These are phyloP conservation scores for Berkeleyomyces rouxiae DNA, from an alignment of 2,329 filamentous ascomycete species.

Conservation along the genomic window DNA sequence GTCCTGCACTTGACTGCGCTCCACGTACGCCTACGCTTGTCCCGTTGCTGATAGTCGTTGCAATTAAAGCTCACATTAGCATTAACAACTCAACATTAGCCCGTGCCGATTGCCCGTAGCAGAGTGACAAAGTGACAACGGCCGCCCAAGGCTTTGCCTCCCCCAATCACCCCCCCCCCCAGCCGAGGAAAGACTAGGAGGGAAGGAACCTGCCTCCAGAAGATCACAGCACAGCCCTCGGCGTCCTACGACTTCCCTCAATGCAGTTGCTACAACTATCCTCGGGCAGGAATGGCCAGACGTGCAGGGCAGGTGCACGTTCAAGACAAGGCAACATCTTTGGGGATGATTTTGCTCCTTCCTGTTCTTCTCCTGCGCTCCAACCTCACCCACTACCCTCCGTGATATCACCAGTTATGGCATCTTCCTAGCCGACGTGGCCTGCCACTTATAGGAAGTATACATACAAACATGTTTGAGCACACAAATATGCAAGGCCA, in stretches of 20 bases:
- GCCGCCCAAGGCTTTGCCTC: background rate
- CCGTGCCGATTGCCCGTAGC: background rate
- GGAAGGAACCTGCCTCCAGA: conserved; percentile 6
- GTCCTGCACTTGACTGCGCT: background rate
- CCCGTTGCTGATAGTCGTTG: background rate
- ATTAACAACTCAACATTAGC: background rate
- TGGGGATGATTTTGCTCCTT: background rate
- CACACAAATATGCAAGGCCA: background rate
- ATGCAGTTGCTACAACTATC: background rate
- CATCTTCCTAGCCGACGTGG: background rate
- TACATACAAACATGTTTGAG: background rate
- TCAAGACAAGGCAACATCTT: background rate
- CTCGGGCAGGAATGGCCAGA: conserved; percentile 1
- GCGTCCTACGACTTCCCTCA: background rate
- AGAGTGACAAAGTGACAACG: background rate
- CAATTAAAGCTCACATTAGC: background rate
- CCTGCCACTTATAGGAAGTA: background rate
- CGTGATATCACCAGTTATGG: too few species aligned
- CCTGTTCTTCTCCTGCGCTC: background rate
- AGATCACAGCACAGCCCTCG: background rate
- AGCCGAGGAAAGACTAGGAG: background rate
- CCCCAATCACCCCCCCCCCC: background rate
- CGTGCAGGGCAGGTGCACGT: conserved; percentile 2
- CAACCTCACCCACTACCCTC: background rate
- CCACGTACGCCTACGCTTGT: background rate